Conservation (phyloP, 106 monocot species). For the Dendrobium chrysotoxum region DNA sequence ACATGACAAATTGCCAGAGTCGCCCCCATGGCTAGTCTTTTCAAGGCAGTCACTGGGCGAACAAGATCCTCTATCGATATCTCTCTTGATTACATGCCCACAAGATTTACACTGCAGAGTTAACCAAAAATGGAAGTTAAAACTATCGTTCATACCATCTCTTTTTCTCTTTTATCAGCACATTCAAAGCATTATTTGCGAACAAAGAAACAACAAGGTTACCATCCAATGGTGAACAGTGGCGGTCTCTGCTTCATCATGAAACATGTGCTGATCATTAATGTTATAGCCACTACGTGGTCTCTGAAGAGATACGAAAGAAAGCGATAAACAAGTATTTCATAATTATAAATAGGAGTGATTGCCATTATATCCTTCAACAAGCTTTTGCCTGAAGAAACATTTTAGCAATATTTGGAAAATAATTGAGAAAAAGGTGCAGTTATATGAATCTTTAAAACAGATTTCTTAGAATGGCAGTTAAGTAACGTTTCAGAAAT, state of each 20-base stretch:
- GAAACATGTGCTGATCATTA: constrained; percentile 34
- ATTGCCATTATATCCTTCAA: too few relatives aligned
- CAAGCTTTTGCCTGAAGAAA: too few relatives aligned
- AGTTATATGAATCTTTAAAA: too few relatives aligned
- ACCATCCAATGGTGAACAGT: constrained; percentile 35
- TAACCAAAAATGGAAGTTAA: not conserved
- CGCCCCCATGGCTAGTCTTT: not conserved
- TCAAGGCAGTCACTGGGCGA: constrained; percentile 21
- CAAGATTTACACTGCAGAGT: constrained; percentile 20
- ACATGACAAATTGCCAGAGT: constrained; percentile 17
- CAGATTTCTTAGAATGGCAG: too few relatives aligned
- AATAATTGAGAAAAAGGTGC: too few relatives aligned
- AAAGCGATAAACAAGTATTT: too few relatives aligned
- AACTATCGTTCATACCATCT: not conserved
- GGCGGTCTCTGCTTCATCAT: constrained; percentile 26
- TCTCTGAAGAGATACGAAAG: constrained; percentile 24
- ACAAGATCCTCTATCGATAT: constrained; percentile 12
- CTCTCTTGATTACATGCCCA: constrained; percentile 25
- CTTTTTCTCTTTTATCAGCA: not conserved
- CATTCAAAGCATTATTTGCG: not conserved
- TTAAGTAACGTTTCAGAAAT: too few relatives aligned
- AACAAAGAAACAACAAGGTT: constrained; percentile 3
- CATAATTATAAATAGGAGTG: too few relatives aligned
- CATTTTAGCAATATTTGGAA: too few relatives aligned
- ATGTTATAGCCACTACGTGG: constrained; percentile 55